Base-by-base conservation (phyloP, 129 eudicot genomes). In the Daucus carota region DNA sequence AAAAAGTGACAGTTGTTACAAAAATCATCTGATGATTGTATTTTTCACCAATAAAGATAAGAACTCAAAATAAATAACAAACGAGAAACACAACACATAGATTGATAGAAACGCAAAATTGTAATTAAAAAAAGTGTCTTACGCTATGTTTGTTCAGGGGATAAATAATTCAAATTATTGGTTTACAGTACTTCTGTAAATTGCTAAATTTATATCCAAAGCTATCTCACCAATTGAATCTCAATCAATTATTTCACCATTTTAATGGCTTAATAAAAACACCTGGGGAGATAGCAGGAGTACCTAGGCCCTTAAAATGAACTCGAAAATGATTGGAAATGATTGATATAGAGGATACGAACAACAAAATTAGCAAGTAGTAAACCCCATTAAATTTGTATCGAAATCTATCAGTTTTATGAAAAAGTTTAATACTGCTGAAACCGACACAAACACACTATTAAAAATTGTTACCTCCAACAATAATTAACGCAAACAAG, bases 21-120 rank as follows among this genome's bases (percentile, higher is more conserved):
- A 74, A 29, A 17, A n/a, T 32, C 74, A 75, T 75, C 73, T 24
- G 8, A 85, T 77, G 80, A 83, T 76, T 72, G 87, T 72, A 69
- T 77, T 0, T 68, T 67, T 69, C 76, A 83, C 88, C 84, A 81
- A 78, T 66, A 57, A 36, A 75, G 69, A 11, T 59, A 75, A 82
- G 36, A 75, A 79, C 34, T 36, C 24, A n/a, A 7, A 40, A 70
- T 11, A 69, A 69, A 70, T 24, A 32, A 62, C 24, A 72, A 14
- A 26, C 29, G 17, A 26, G 26, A 1, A 42, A 70, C 22, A 75
- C 20, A 40, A 47, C 31, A 32, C 17, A 48, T 48, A 16, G 20
- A 73, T 29, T 12, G 18, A 73, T 46, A 32, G 4, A 32, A 29
- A 3, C 6, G 34, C 17, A 16, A 17, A 33, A 31, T 33, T 28